Percentiles rank a stretch among this genome's conserved stretches.
Evolutionary conservation across 2,329 filamentous ascomycete species (phyloP).

Genomic region (Cadophora gregata): DNA sequence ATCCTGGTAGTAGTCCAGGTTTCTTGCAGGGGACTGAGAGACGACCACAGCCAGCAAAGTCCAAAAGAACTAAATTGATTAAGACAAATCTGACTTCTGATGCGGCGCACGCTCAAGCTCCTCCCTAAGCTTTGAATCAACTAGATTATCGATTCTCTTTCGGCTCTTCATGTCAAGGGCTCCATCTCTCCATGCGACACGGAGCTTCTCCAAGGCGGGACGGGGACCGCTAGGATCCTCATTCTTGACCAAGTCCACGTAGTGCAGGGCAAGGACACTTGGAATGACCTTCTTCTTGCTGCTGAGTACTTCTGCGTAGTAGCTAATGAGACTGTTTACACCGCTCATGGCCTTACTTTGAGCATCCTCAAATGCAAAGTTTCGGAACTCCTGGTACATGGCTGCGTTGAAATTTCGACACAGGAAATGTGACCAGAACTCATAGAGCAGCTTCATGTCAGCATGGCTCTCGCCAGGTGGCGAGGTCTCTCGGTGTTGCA

Average conservation of each 20-base stretch:
- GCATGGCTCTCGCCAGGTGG: slow-evolving; percentile 51
- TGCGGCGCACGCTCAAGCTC: slow-evolving; percentile 52
- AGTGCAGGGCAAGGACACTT: slow-evolving; percentile 59
- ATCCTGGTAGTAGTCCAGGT: slow-evolving; percentile 19
- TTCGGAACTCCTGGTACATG: slow-evolving; percentile 79
- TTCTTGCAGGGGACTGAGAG: background rate
- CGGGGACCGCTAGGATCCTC: slow-evolving; percentile 49
- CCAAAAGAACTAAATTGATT: slow-evolving; percentile 19
- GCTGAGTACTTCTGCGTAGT: slow-evolving; percentile 64
- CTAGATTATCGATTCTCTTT: slow-evolving; percentile 58
- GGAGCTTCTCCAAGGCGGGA: slow-evolving; percentile 57
- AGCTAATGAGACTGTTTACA: slow-evolving; percentile 67
- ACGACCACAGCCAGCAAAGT: slow-evolving; percentile 13
- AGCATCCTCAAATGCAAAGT: slow-evolving; percentile 69
- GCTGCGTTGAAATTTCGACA: slow-evolving; percentile 74
- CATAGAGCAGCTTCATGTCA: slow-evolving; percentile 71
- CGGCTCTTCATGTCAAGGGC: slow-evolving; percentile 60
- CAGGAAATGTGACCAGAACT: slow-evolving; percentile 78
- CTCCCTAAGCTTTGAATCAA: slow-evolving; percentile 57
- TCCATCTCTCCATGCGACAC: slow-evolving; percentile 59
- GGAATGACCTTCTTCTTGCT: slow-evolving; percentile 55
- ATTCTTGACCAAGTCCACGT: slow-evolving; percentile 57
- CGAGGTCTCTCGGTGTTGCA: slow-evolving; percentile 47
- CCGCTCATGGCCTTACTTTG: slow-evolving; percentile 59
- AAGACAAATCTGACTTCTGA: slow-evolving; percentile 36